Conservation (phyloP, 2,329 filamentous ascomycete species). For the Monilinia aucupariae region DNA sequence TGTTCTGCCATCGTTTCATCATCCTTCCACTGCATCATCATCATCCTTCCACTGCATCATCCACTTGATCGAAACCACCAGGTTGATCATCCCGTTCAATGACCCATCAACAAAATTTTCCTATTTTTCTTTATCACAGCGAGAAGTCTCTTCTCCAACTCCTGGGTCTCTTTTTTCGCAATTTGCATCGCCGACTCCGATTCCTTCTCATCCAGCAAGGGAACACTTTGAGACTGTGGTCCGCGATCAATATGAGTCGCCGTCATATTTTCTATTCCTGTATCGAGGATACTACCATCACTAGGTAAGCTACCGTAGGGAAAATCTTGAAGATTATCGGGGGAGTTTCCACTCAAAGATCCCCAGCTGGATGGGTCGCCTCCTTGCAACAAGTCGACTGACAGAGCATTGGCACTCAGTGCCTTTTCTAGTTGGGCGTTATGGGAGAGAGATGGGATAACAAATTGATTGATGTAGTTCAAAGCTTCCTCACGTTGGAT, state of each 20-base stretch:
- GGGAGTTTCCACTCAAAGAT: conserved; percentile 23
- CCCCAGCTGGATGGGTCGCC: conserved; percentile 29
- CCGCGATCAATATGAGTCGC: conserved; percentile 32
- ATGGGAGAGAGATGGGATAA: conserved; percentile 45
- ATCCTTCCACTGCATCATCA: background rate
- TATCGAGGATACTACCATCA: conserved; percentile 29
- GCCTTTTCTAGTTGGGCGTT: conserved; percentile 36
- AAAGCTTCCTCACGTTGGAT: conserved; percentile 62
- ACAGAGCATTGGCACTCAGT: conserved; percentile 33
- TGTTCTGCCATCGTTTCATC: background rate
- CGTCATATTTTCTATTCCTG: conserved; percentile 34
- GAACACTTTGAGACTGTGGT: conserved; percentile 31
- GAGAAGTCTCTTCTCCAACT: conserved; percentile 56
- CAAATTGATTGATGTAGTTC: conserved; percentile 64
- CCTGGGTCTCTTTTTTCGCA: conserved; percentile 55
- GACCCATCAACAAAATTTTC: conserved; percentile 42
- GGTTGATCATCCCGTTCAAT: conserved; percentile 26
- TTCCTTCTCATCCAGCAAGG: conserved; percentile 57
- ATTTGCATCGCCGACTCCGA: conserved; percentile 49
- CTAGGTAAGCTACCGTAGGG: conserved; percentile 23
- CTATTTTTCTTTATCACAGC: conserved; percentile 56
- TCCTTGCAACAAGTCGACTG: conserved; percentile 30
- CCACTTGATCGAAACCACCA: no score
- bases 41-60: background rate
- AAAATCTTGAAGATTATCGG: conserved; percentile 17